Percentiles rank a stretch among this genome's conserved stretches.
Conservation (phyloP, 2,329 filamentous ascomycete species). For the Aureobasidium sp. region DNA sequence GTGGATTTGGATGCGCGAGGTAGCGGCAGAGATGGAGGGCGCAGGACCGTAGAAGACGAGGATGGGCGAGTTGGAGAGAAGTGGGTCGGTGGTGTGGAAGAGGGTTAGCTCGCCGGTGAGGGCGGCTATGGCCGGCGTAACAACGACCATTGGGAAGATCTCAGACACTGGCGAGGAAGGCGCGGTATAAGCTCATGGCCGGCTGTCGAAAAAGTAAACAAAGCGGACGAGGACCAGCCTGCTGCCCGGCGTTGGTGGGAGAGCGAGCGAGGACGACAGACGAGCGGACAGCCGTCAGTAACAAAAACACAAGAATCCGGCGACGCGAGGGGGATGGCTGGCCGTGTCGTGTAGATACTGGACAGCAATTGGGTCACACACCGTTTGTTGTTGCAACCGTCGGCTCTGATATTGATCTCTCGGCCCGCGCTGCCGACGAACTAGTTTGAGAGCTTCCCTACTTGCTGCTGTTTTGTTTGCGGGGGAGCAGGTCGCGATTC, state of each 20-base stretch:
- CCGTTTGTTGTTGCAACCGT: slow-evolving; percentile 14
- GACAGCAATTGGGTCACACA: background rate
- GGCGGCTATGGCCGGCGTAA: slow-evolving; percentile 66
- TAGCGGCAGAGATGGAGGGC: slow-evolving; percentile 75
- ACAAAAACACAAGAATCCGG: background rate
- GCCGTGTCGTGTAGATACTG: background rate
- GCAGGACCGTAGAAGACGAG: slow-evolving; percentile 81
- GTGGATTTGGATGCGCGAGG: slow-evolving; percentile 90
- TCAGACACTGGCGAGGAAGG: background rate
- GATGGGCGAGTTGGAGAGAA: slow-evolving; percentile 73
- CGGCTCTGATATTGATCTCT: slow-evolving; percentile 10
- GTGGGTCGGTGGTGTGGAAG: slow-evolving; percentile 80
- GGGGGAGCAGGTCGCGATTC: background rate
- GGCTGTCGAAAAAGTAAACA: slow-evolving; percentile 7
- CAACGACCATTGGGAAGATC: slow-evolving; percentile 61
- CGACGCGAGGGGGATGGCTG: slow-evolving; percentile 1
- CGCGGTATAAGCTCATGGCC: slow-evolving; percentile 9
- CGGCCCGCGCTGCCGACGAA: slow-evolving; percentile 6
- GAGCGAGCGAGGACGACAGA: background rate
- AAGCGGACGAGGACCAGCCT: slow-evolving; percentile 17
- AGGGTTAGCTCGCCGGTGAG: slow-evolving; percentile 78
- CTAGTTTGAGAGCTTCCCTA: background rate
- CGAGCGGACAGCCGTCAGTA: background rate
- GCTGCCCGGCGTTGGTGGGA: background rate
- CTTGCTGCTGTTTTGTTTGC: background rate